Evolutionary conservation across 108 stramenopile species (phyloP), one percentile per base, ranked within the genome.

Genomic region (Skeletonema potamos): DNA sequence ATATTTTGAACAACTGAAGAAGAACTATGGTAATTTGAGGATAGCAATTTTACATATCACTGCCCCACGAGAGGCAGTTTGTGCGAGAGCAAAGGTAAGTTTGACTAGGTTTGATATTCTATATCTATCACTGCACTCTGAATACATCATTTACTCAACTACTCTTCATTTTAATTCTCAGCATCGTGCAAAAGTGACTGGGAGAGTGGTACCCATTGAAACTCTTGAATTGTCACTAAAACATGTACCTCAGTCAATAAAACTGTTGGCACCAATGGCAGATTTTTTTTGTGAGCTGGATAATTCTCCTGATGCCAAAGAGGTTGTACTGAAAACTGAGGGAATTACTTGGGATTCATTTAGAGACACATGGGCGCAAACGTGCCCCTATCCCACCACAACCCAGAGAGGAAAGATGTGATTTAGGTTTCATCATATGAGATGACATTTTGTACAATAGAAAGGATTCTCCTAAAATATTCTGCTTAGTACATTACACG

Each of bases 251-350:
- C 57, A 69, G 9, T 90, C 89, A 12, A 83, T 96, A 0, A 64
- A 86, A 54, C 82, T 80, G 24, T 62, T 96, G 48, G 70, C 73
- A 26, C 89, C 86, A 1, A 18, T 84, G 26, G 91, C 83, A 8
- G 89, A 93, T 59, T 96, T 82, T 76, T 87, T 89, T 68, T 89
- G 83, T 18, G 88, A 89, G 39, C 33, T 96, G 29, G 79, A 87
- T 39, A 96, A 96, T 78, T 58, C 85, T 12, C 79, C 81, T 2
- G 73, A 70, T 20, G 58, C 58, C 24, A 75, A 63, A 24, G 87
- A 93, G 22, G 56, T 96, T 58, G 76, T 77, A 56, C 61, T 95
- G 2, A 74, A 67, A 54, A 90, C 84, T 36, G 76, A 84, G 4
- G 85, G 83, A 0, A 61, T 82, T 18, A 83, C 76, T 11, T 93